phyloP scores from a whole-genome alignment of 352 stramenopile genomes.

The Halophytophthora polymorphica region DNA sequence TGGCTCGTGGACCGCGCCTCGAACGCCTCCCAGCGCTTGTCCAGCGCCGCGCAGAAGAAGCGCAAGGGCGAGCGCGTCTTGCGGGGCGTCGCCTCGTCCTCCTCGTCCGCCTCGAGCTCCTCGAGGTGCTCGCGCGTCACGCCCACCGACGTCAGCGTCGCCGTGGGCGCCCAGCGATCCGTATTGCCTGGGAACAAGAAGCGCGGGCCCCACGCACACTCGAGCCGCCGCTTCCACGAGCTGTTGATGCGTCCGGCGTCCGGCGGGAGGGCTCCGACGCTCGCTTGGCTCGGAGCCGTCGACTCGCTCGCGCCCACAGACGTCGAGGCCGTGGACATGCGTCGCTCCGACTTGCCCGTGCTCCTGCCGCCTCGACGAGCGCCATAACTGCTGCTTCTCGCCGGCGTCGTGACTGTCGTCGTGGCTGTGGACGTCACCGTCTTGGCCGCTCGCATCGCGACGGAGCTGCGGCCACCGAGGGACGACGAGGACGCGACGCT shows the following conservation, averaged over 20 bases:
- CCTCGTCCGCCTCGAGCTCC: conserved; percentile 23
- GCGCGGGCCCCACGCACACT: conserved; percentile 54
- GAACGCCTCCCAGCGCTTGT: conserved; percentile 48
- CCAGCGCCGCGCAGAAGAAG: conserved; percentile 45
- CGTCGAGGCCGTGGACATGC: conserved; percentile 17
- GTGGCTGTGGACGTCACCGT: too few species aligned
- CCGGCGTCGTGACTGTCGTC: too few species aligned
- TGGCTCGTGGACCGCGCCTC: conserved; percentile 55
- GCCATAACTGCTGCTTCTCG: too few species aligned
- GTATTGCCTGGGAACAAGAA: conserved; percentile 40
- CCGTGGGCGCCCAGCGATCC: conserved; percentile 18
- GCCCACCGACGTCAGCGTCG: neutral
- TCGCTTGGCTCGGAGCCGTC: conserved; percentile 9
- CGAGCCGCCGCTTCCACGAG: conserved; percentile 57
- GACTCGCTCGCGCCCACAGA: conserved; percentile 20
- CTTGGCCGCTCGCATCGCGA: too few species aligned
- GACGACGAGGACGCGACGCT: too few species aligned
- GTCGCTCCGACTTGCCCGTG: conserved; percentile 8
- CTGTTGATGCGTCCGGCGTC: conserved; percentile 30
- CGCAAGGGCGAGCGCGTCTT: conserved; percentile 32
- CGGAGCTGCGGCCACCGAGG: too few species aligned
- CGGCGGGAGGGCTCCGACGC: conserved; percentile 18
- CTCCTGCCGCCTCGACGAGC: conserved; percentile 10
- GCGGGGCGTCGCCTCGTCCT: conserved; percentile 2
- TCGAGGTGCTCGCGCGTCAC: conserved; percentile 17